Conservation (phyloP, 2,329 filamentous ascomycete genomes). For the Tolypocladium album region DNA sequence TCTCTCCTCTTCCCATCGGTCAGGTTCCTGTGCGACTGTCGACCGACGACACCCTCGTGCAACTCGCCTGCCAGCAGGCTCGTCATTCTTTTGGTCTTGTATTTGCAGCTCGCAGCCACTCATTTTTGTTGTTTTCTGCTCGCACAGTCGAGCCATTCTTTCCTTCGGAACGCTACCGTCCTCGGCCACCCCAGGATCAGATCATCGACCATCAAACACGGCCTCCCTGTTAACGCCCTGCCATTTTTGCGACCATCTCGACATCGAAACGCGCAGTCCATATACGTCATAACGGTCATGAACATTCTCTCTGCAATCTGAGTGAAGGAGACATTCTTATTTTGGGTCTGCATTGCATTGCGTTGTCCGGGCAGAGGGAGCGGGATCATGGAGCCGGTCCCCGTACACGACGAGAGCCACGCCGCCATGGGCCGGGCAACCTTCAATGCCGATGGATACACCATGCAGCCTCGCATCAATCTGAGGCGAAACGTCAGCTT, state of each 20-base stretch:
- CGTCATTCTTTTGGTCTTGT: slow-evolving; percentile 40
- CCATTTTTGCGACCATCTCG: neutral
- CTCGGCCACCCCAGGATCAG: neutral
- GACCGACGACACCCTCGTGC: slow-evolving; percentile 20
- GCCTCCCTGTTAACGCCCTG: neutral
- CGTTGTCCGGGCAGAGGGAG: neutral
- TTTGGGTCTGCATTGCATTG: neutral
- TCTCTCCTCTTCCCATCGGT: slow-evolving; percentile 18
- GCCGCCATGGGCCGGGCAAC: slow-evolving; percentile 6
- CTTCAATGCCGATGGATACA: slow-evolving; percentile 8
- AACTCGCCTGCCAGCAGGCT: slow-evolving; percentile 44
- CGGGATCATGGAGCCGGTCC: slow-evolving; percentile 2
- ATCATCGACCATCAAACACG: neutral
- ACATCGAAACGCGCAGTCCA: neutral
- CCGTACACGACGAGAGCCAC: neutral
- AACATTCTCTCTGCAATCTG: slow-evolving; percentile 8
- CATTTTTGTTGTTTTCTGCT: slow-evolving; percentile 18
- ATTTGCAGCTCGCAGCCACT: slow-evolving; percentile 22
- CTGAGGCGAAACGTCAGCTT: slow-evolving; percentile 9
- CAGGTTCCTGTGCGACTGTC: slow-evolving; percentile 19
- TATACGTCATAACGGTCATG: slow-evolving; percentile 11
- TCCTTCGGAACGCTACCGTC: neutral
- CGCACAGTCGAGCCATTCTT: slow-evolving; percentile 1
- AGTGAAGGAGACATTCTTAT: neutral
- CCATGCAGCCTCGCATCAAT: slow-evolving; percentile 16